Conservation (phyloP, 2,329 filamentous ascomycete genomes). For the Cryphonectria naterciae region DNA sequence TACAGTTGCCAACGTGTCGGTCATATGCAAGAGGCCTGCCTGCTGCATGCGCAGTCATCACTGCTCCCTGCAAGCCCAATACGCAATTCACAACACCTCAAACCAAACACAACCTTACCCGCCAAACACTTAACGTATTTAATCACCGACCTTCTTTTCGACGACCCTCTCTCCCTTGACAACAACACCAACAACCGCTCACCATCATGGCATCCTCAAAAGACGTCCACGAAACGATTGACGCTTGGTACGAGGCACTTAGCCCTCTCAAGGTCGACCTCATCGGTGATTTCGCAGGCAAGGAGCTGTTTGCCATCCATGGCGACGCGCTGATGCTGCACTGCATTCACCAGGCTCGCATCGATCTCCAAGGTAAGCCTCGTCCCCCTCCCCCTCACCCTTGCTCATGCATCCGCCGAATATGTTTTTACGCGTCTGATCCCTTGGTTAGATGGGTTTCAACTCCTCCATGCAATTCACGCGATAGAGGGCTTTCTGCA, state of each 20-base stretch:
- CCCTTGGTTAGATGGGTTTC: constrained; percentile 58
- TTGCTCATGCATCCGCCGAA: background rate
- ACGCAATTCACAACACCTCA: background rate
- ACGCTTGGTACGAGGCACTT: constrained; percentile 30
- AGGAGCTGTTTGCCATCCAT: constrained; percentile 73
- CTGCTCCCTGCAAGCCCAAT: background rate
- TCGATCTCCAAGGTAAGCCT: constrained; percentile 62
- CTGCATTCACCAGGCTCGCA: constrained; percentile 62
- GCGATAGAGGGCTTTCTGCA: constrained; percentile 68
- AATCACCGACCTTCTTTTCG: background rate
- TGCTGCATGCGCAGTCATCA: background rate
- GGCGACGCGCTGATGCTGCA: constrained; percentile 72
- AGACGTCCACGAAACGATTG: constrained; percentile 2
- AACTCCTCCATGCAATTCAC: constrained; percentile 72
- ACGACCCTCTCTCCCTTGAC: background rate
- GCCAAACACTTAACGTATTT: background rate
- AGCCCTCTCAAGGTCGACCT: constrained; percentile 58
- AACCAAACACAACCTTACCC: background rate
- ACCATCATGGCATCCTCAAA: constrained; percentile 17
- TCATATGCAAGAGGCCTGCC: background rate
- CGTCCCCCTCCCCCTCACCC: background rate
- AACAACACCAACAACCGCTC: background rate
- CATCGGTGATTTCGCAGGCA: constrained; percentile 75
- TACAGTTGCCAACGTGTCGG: background rate
- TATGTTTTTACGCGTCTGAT: background rate